phyloP scores from a whole-genome alignment of 1,284 basidiomycete genomes.

The Irpex lacteus region DNA sequence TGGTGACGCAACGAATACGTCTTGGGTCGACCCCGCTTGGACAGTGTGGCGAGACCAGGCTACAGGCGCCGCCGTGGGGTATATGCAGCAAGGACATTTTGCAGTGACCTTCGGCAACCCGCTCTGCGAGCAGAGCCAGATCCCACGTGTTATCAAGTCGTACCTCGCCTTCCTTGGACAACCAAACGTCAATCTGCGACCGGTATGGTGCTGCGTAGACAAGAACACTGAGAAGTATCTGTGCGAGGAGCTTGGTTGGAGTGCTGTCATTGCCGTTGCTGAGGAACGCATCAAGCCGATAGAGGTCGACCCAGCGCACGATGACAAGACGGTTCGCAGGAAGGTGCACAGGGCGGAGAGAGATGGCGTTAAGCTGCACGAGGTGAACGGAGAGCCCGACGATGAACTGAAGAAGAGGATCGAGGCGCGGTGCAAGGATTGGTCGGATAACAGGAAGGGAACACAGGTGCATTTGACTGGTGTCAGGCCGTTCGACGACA shows the following conservation, averaged over 20 bases:
- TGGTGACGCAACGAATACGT: constrained; percentile 54
- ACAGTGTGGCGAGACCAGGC: constrained; percentile 45
- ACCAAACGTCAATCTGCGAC: constrained; percentile 40
- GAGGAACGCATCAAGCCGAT: constrained; percentile 52
- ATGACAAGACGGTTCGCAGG: constrained; percentile 42
- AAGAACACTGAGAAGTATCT: constrained; percentile 44
- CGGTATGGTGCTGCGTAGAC: constrained; percentile 51
- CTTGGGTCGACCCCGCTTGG: constrained; percentile 55
- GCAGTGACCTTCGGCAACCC: constrained; percentile 49
- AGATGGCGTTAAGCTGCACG: constrained; percentile 43
- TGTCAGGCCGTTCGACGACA: constrained; percentile 50
- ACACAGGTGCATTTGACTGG: constrained; percentile 56
- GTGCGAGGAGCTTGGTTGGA: constrained; percentile 46
- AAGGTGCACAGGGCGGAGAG: constrained; percentile 48
- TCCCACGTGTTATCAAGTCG: constrained; percentile 37
- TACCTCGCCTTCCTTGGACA: constrained; percentile 35
- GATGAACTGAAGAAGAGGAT: constrained; percentile 35
- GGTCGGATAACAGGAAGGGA: constrained; percentile 44
- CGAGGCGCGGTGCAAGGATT: constrained; percentile 44
- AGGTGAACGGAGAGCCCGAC: constrained; percentile 37
- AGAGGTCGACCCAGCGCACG: constrained; percentile 34
- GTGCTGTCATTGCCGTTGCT: constrained; percentile 45
- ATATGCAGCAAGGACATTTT: constrained; percentile 35
- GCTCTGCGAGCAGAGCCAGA: constrained; percentile 42
- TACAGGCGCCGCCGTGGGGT: constrained; percentile 48